These are phyloP conservation scores for Saccharum officinarum DNA, from an alignment of 176 grass and related monocot genomes.

Conservation along the genomic window DNA sequence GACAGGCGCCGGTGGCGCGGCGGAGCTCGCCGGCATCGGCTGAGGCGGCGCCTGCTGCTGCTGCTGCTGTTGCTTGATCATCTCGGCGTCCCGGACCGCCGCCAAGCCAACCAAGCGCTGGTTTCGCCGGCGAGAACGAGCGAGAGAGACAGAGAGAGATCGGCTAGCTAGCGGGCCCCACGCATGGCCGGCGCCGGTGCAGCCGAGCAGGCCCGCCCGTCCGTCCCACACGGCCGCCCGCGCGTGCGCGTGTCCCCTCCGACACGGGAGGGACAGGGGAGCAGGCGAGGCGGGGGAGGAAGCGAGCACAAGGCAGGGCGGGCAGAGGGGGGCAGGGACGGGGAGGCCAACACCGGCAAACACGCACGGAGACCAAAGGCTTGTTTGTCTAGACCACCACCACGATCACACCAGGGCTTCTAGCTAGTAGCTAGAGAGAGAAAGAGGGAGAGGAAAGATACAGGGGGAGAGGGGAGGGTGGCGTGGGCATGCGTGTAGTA, in stretches of 20 bases:
- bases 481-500: constrained; percentile 1
- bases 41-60: not conserved
- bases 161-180: not conserved
- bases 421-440: not conserved
- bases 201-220: not conserved
- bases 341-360: not conserved
- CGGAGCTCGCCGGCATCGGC: constrained; percentile 6
- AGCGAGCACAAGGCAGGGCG: constrained; percentile 4
- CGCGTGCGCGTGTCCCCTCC: constrained; percentile 33
- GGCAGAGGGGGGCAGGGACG: not conserved
- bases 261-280: constrained; percentile 51
- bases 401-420: not conserved
- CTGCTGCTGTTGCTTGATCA: constrained; percentile 36
- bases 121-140: constrained; percentile 11
- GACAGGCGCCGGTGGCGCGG: not conserved
- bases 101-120: not conserved
- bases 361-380: constrained; percentile 29
- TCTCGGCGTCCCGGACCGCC: not conserved
- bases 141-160: not conserved
- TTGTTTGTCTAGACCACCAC: not conserved
- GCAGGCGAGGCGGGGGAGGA: constrained; percentile 16
- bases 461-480: not conserved
- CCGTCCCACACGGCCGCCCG: not conserved
- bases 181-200: constrained; percentile 40
- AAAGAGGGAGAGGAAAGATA: not conserved